Conservation (phyloP, 2,329 filamentous ascomycete genomes). For the Monosporascus sp. region DNA sequence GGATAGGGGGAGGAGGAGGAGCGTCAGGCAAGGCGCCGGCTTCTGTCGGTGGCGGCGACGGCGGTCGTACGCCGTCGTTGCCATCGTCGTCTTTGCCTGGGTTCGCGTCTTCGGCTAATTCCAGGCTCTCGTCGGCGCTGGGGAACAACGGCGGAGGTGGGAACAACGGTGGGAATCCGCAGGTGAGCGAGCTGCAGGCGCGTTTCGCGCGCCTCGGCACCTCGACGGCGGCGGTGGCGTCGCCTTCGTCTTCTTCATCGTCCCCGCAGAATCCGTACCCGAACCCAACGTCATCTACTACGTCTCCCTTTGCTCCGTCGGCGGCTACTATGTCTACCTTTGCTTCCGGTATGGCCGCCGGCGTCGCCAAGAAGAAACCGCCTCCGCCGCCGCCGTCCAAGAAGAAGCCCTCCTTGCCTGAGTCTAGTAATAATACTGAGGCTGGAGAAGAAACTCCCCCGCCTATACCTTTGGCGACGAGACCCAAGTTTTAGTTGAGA, state of each 20-base stretch:
- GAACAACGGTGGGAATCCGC: conserved; percentile 23
- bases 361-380: conserved; percentile 47
- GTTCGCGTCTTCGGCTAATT: neutral
- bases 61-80: conserved; percentile 12
- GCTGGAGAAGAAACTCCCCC: conserved; percentile 36
- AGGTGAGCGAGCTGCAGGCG: conserved; percentile 62
- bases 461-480: conserved; percentile 47
- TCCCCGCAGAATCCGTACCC: conserved; percentile 1
- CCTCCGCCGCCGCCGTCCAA: conserved; percentile 37
- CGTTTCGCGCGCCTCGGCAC: conserved; percentile 55
- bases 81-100: conserved; percentile 4
- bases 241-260: conserved; percentile 8
- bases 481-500: conserved; percentile 37
- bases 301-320: conserved; percentile 14
- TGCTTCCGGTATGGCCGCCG: conserved; percentile 2
- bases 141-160: conserved; percentile 3
- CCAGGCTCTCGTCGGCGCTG: too few relatives aligned
- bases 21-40: conserved; percentile 17
- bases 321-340: neutral
- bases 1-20: conserved; percentile 50
- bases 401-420: conserved; percentile 41
- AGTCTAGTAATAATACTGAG: conserved; percentile 8
- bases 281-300: neutral
- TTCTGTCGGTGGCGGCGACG: conserved; percentile 22
- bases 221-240: conserved; percentile 17